These are phyloP conservation scores for Trematosphaeria pertusa DNA, from an alignment of 2,329 filamentous ascomycete species.

Conservation along the genomic window DNA sequence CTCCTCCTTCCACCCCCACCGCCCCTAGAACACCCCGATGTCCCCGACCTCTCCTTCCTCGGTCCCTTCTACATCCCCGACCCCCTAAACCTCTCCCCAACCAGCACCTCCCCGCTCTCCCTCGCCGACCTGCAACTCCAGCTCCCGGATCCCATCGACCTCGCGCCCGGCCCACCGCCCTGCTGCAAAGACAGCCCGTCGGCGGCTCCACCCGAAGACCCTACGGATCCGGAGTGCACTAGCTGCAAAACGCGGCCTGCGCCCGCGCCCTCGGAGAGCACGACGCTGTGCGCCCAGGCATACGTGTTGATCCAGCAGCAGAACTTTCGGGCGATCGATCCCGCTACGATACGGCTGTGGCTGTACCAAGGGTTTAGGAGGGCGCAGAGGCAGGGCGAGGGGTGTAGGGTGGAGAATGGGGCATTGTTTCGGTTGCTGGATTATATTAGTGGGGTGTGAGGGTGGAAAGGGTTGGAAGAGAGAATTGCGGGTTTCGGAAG, in stretches of 20 bases:
- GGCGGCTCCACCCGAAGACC: not conserved
- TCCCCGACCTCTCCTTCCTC: conserved; percentile 19
- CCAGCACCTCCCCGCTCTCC: not conserved
- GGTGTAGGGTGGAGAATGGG: conserved; percentile 45
- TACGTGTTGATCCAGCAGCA: conserved; percentile 44
- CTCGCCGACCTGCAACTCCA: conserved; percentile 8
- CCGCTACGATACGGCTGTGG: conserved; percentile 39
- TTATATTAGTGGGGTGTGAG: conserved; percentile 41
- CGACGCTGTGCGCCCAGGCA: conserved; percentile 43
- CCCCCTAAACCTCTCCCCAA: not conserved
- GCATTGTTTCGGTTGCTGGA: conserved; percentile 42
- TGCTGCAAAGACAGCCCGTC: conserved; percentile 28
- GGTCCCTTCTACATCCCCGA: conserved; percentile 2
- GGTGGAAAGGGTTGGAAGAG: not conserved
- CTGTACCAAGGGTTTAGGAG: conserved; percentile 38
- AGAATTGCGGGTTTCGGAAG: too few relatives aligned
- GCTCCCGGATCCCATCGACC: not conserved
- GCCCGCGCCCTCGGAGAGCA: conserved; percentile 37
- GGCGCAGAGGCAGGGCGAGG: conserved; percentile 37
- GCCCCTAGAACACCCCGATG: conserved; percentile 13
- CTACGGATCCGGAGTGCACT: conserved; percentile 31
- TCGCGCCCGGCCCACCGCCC: conserved; percentile 27
- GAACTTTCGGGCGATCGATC: conserved; percentile 42
- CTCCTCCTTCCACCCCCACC: not conserved
- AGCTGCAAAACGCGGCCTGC: conserved; percentile 33